Base-by-base conservation (phyloP, 2,329 filamentous ascomycete genomes). In the Pseudogymnoascus sp. region DNA sequence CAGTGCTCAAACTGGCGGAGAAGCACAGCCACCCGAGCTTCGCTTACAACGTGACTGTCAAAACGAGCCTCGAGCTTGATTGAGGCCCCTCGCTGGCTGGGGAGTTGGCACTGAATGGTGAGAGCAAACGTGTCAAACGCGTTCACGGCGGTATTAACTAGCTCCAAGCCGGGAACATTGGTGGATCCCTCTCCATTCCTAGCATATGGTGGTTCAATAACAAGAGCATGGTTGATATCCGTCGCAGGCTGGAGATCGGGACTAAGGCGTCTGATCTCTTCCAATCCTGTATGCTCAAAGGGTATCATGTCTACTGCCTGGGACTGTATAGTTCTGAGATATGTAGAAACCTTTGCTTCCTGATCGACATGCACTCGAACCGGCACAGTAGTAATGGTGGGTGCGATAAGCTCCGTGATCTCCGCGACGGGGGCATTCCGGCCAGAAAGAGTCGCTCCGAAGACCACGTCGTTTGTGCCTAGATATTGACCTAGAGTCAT, bases 231-330 rank as follows among this genome's bases (percentile, higher is more conserved):
- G 15, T 18, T 57, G 47, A 43, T 43, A 43, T 43, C 38, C 6
- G 38, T 43, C 38, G 38, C 38, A 43, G n/a, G 38, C n/a, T 43
- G 38, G 38, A 43, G 38, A 22, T 43, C 38, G 6, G 38, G 38
- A 15, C n/a, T 9, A 22, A 43, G 38, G 20, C 38, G 38, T 22
- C 38, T 43, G 38, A 43, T 43, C n/a, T 43, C 38, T 43, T 43
- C 28, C 28, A 68, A 33, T 6, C 67, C 67, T 12, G 75, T 69
- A 63, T 84, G 80, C 62, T 83, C 76, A 65, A 81, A 76, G 1
- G 78, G 78, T n/a, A 82, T 80, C 64, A 80, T 77, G 6, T 76
- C 70, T 0, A 78, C 72, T 0, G 75, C 76, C 41, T 75, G 71
- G 14, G 35, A 22, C 33, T 60, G 59, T 18, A 60, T 33, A 14